Conservation (phyloP, 2,329 filamentous ascomycete species). For the Lachnellula arida region DNA sequence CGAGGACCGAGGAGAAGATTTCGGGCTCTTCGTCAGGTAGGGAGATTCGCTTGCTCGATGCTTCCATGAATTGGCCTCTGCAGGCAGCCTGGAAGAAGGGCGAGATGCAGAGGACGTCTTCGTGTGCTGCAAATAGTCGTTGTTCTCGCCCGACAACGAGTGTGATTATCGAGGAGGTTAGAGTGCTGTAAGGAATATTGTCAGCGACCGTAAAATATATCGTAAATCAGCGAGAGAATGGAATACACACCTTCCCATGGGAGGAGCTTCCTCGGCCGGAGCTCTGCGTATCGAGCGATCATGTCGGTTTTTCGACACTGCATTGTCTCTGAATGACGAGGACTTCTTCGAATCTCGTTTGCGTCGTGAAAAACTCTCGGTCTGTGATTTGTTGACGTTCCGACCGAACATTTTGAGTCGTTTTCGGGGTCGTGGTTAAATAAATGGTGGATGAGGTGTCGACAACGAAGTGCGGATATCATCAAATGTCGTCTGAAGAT, state of each 20-base stretch:
- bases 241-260: constrained; percentile 22
- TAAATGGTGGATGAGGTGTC: constrained; percentile 4
- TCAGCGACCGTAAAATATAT: constrained; percentile 13
- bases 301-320: constrained; percentile 31
- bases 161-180: constrained; percentile 72
- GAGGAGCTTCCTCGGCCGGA: constrained; percentile 24
- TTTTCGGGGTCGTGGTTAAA: neutral
- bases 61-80: constrained; percentile 67
- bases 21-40: constrained; percentile 77
- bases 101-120: constrained; percentile 83
- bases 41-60: constrained; percentile 72
- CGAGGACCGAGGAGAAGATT: constrained; percentile 87
- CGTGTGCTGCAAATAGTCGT: constrained; percentile 90
- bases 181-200: constrained; percentile 21
- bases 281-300: constrained; percentile 25
- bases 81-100: constrained; percentile 75
- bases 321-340: constrained; percentile 33
- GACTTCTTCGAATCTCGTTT: constrained; percentile 23
- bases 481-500: constrained; percentile 8
- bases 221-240: neutral
- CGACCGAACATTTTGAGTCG: constrained; percentile 26
- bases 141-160: constrained; percentile 79
- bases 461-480: constrained; percentile 4
- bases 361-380: constrained; percentile 30
- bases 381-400: constrained; percentile 27